Evolutionary conservation across 169 alveolate genomes (phyloP), one percentile per base, ranked within the genome.

Genomic region (Cryptosporidium viatorum): DNA sequence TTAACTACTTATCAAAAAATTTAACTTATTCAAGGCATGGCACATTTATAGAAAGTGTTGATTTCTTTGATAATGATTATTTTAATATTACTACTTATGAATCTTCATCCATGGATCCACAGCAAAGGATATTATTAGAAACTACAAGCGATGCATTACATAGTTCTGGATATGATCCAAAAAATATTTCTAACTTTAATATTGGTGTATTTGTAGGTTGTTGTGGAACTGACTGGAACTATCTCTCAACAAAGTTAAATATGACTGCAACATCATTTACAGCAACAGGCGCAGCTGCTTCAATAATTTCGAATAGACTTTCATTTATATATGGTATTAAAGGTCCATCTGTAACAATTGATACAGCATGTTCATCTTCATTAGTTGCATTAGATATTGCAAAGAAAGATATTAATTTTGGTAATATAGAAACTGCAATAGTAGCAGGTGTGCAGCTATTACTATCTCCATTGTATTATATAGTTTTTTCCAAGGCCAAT

Each of bases 331-430:
- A 91, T 31, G 71, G 87, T 0, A 62, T 93, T 21, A 85, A 84
- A 43, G 95, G 95, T 1, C 94, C 94, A 1, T 91, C 94, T 68
- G 55, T 91, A 73, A 93, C 95, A 23, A 67, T 93, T 50, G 95
- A 93, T 84, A 93, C 95, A 16, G 95, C 95, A 8, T 93, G 95
- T 55, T 93, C 95, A 10, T 93, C 95, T 41, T 92, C 94, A 29
- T 86, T 93, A 12, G 95, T 93, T 23, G 94, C 94, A 31, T 58
- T 91, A 33, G 95, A 91, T 68, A 91, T 84, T 33, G 93, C 95
- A 12, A 65, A 71, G 51, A 85, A 70, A 59, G 37, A 85, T 23
- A 71, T 70, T 16, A 68, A 55, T 43, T 33, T 48, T 58, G 86
- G 86, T 6, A 70, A 86, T 43, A 86, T 80, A 48, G 69, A 68